Base-by-base conservation (phyloP, 257 asterid species). In the Plantago ovata region DNA sequence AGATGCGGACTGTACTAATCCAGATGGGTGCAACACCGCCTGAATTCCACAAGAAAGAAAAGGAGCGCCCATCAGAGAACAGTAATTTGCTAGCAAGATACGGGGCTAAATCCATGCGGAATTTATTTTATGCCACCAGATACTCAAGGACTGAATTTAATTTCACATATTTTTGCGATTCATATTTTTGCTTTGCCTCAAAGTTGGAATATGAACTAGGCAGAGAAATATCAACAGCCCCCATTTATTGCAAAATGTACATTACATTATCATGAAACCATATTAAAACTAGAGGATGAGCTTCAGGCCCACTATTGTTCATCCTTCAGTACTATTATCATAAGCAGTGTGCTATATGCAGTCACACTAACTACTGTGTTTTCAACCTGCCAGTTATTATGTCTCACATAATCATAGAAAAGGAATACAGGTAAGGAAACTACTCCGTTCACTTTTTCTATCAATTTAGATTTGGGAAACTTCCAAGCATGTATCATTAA, bases 1-100 rank as follows among this genome's bases (percentile, higher is more conserved):
- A 60, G 91, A 78, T 42, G 80, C 63, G 47, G 75, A 61, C 75
- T 70, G 78, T 42, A 53, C 68, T 54, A 83, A 72, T 65, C 74
- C 85, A 53, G 58, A 58, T 50, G 94, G 95, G 58, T 73, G 79
- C 78, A 85, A 74, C 75, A 84, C 74, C 53, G 79, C 95, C 98
- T 92, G 59, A 59, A 52, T 64, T 68, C 75, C 81, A 72, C 63
- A 53, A 73, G 58, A 36, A 49, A 39, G 58, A 63, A 63, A 64
- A 68, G 67, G 52, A 74, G 44, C 59, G 54, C 39, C 4, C 18
- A 55, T 38, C 60, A 54, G 47, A 33, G 47, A 21, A 42, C n/a
- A 41, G 21, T 24, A 42, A 4, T 12, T 42, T 24, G 13, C 39
- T 13, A 42, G 55, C 16, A 54, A n/a, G n/a, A n/a, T n/a, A n/a